Base-by-base conservation (phyloP, 2,329 filamentous ascomycete genomes). In the Cercospora sp. region DNA sequence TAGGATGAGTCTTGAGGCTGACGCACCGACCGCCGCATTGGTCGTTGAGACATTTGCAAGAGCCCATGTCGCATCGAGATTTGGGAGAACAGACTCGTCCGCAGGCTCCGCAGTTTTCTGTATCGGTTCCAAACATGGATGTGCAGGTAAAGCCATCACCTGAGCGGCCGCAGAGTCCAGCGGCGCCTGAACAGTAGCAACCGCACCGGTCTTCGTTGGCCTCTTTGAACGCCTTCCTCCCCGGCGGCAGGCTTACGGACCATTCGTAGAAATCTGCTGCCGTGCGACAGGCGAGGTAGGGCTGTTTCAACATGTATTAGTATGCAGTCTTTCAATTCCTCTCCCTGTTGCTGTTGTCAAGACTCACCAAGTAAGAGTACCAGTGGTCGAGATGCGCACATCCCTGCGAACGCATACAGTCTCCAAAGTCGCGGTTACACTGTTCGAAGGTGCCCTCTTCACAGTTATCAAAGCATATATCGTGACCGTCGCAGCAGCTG, bases 381-480 rank as follows among this genome's bases (percentile, higher is more conserved):
- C 66, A 68, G 16, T 62, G 9, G 8, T 68, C 16, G 2, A 60
- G n/a, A 16, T 26, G 36, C 2, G 30, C 57, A 28, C 63, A 68
- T 12, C 66, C 62, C 5, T 10, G 20, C 8, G 31, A 36, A 7
- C 58, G 39, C 58, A 68, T 64, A 23, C 60, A 63, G 7, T 31
- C 33, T 10, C 23, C 28, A 42, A 66, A 66, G 1, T 63, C 20
- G 33, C n/a, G 16, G 30, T 69, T 66, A 36, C 64, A 69, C 5
- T 10, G 16, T 45, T 66, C 64, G n/a, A 62, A 66, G 5, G 57
- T 69, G 18, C 64, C 59, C 13, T 26, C 12, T 31, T 62, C 57
- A 60, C 64, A 66, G n/a, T 69, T 42, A 31, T 69, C 67, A 42
- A 53, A 69, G 42, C 64, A 69, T 9, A 53, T 10, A 13, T 66